A percentile compares a stretch with the other conserved stretches of the same genome.
Conservation (phyloP, 75 land plant genomes). For the Selaginella tamariscina region DNA sequence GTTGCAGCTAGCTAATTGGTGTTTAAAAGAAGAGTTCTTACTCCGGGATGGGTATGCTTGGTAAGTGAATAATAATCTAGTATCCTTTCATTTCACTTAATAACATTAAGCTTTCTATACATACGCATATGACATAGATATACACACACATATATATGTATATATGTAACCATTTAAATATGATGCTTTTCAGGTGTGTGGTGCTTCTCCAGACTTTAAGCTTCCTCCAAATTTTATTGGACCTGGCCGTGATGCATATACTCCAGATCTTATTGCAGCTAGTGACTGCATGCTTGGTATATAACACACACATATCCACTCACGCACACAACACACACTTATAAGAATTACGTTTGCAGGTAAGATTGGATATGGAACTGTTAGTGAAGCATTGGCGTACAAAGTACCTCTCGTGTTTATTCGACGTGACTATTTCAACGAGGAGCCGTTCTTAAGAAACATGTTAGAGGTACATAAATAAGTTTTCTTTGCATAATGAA, state of each 20-base stretch:
- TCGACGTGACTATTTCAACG: constrained; percentile 98
- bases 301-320: not conserved
- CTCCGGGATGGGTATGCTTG: constrained; percentile 85
- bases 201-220: constrained; percentile 61
- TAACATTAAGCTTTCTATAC: not conserved
- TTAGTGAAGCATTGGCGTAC: constrained; percentile 90
- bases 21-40: constrained; percentile 58
- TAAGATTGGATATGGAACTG: constrained; percentile 98
- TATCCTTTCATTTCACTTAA: not conserved
- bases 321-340: not conserved
- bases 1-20: constrained; percentile 85
- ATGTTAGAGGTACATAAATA: constrained; percentile 77
- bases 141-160: no score
- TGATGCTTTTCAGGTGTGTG: no score
- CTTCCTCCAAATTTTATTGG: constrained; percentile 72
- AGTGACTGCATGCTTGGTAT: constrained; percentile 98
- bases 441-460: constrained; percentile 94
- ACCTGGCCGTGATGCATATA: constrained; percentile 78
- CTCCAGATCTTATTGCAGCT: constrained; percentile 93
- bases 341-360: constrained; percentile 31
- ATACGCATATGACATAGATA: no score
- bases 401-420: constrained; percentile 92
- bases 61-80: constrained; percentile 24
- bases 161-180: no score
- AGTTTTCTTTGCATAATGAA: not conserved